Conservation (phyloP, 805 yeast species). For the Cyberlindnera subsufficiens region DNA sequence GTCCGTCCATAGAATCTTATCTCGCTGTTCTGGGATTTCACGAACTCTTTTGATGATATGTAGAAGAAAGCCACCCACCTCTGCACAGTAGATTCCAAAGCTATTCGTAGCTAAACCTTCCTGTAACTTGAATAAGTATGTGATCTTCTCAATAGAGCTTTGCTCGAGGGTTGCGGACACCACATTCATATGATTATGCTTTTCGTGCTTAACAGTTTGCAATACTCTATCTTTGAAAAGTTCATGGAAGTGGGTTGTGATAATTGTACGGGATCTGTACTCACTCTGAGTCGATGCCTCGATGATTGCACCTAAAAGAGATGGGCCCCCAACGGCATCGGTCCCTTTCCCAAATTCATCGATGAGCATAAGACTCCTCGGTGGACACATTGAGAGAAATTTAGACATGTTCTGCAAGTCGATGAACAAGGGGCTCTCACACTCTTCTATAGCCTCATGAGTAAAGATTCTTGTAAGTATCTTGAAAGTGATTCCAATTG, state of each 20-base stretch:
- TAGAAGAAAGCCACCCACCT: slow-evolving; percentile 28
- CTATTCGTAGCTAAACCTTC: slow-evolving; percentile 30
- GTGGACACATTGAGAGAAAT: slow-evolving; percentile 34
- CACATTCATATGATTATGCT: slow-evolving; percentile 33
- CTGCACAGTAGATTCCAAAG: slow-evolving; percentile 37
- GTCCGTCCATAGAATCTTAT: slow-evolving; percentile 9
- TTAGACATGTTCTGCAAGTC: slow-evolving; percentile 40
- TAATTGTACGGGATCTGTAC: slow-evolving; percentile 23
- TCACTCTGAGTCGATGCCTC: slow-evolving; percentile 14
- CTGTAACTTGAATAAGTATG: slow-evolving; percentile 29
- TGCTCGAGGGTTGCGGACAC: slow-evolving; percentile 7
- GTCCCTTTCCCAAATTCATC: slow-evolving; percentile 56
- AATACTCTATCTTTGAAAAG: slow-evolving; percentile 27
- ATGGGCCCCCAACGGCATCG: slow-evolving; percentile 39
- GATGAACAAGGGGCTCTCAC: slow-evolving; percentile 44
- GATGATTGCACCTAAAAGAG: slow-evolving; percentile 35
- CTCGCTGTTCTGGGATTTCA: slow-evolving; percentile 14
- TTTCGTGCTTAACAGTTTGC: slow-evolving; percentile 16
- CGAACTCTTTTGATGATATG: slow-evolving; percentile 29
- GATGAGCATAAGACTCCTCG: slow-evolving; percentile 37
- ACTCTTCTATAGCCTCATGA: slow-evolving; percentile 33
- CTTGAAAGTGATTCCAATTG: slow-evolving; percentile 41
- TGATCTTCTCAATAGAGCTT: slow-evolving; percentile 8
- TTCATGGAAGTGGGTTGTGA: slow-evolving; percentile 41
- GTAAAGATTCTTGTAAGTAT: slow-evolving; percentile 40